Percentiles rank a stretch among this genome's conserved stretches.
Evolutionary conservation across 2,329 filamentous ascomycete genomes (phyloP).

Genomic region (Sphaerostilbella broomeana): DNA sequence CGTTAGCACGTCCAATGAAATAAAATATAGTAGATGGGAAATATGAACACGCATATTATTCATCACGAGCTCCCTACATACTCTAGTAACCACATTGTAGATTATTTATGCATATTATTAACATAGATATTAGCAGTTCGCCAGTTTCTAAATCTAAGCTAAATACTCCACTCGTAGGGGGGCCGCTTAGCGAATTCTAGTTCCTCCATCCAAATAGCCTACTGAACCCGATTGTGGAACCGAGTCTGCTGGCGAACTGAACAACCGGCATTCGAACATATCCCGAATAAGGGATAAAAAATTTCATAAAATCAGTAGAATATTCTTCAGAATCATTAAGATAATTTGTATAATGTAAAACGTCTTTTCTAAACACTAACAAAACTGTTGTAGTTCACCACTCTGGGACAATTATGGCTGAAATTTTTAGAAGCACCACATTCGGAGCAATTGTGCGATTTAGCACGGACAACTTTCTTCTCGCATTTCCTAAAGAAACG

Average conservation of each 20-base stretch:
- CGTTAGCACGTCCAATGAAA: too few relatives aligned
- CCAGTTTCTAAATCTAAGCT: neutral
- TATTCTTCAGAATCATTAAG: neutral
- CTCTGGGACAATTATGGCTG: neutral
- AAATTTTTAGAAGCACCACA: neutral
- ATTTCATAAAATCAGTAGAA: neutral
- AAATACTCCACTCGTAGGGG: neutral
- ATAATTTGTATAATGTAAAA: too few relatives aligned
- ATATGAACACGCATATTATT: too few relatives aligned
- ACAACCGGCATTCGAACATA: neutral
- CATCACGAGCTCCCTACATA: too few relatives aligned
- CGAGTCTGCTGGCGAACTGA: neutral
- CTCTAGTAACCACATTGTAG: too few relatives aligned
- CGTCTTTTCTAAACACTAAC: neutral
- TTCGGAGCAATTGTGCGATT: neutral
- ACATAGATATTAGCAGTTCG: neutral
- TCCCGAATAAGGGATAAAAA: neutral
- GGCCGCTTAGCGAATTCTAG: neutral
- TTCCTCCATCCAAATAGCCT: neutral
- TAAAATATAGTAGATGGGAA: too few relatives aligned
- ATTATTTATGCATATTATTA: too few relatives aligned
- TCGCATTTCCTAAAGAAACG: neutral
- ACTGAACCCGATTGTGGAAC: conserved; percentile 4
- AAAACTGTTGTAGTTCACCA: neutral
- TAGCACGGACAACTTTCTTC: neutral